Percentiles rank a stretch among this genome's conserved stretches.
These are phyloP conservation scores for Globisporangium cystogenes DNA, from an alignment of 352 stramenopile genomes.

Conservation along the genomic window DNA sequence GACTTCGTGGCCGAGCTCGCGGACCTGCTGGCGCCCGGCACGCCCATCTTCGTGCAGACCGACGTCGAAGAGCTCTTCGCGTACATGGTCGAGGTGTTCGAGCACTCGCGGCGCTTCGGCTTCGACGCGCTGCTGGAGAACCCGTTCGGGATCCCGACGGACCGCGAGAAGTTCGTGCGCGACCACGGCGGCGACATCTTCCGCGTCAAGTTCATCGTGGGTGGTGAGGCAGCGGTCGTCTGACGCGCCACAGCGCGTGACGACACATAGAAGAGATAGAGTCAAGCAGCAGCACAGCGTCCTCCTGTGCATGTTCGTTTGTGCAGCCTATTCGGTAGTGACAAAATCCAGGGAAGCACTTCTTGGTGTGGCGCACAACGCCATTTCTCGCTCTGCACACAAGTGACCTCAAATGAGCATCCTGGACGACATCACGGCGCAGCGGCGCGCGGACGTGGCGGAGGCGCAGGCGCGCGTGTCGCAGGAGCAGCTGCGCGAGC, in stretches of 20 bases:
- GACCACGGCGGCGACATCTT: slow-evolving; percentile 72
- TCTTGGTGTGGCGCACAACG: neutral
- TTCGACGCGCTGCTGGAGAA: slow-evolving; percentile 40
- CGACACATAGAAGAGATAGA: neutral
- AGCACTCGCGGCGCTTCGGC: slow-evolving; percentile 34
- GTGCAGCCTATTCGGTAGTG: neutral
- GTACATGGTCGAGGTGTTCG: slow-evolving; percentile 83
- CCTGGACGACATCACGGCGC: slow-evolving; percentile 71
- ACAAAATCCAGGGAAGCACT: neutral
- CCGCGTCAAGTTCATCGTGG: slow-evolving; percentile 41
- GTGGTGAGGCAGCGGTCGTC: slow-evolving; percentile 1
- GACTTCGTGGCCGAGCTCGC: slow-evolving; percentile 67
- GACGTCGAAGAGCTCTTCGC: slow-evolving; percentile 78
- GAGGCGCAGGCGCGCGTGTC: slow-evolving; percentile 39
- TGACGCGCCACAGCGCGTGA: too few species aligned
- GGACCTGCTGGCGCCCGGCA: slow-evolving; percentile 35
- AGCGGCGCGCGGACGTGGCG: slow-evolving; percentile 63
- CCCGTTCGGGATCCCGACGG: slow-evolving; percentile 61
- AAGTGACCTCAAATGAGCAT: slow-evolving; percentile 44
- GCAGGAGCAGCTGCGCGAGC: slow-evolving; percentile 42
- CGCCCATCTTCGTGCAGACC: slow-evolving; percentile 76
- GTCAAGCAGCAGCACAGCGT: neutral
- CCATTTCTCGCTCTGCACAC: neutral
- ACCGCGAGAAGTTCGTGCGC: slow-evolving; percentile 65
- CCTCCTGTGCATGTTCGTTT: neutral